These are phyloP conservation scores for Metarhizium anisopliae DNA, from an alignment of 2,329 filamentous ascomycete species.

Conservation along the genomic window DNA sequence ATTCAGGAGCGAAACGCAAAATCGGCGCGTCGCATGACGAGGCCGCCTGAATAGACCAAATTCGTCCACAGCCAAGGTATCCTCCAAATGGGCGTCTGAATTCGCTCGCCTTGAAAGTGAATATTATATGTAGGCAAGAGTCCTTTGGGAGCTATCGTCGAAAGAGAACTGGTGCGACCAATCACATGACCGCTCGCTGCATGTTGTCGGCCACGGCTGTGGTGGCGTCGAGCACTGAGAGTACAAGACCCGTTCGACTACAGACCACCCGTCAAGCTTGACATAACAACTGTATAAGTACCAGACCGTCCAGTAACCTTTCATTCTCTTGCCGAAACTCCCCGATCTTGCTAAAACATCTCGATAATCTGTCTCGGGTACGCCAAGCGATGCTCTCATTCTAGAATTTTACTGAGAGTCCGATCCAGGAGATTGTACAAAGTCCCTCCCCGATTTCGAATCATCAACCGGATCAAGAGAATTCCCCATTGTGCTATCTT, in stretches of 20 bases:
- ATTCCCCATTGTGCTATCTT: no score
- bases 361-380: no score
- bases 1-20: background rate
- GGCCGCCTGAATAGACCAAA: background rate
- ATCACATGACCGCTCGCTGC: background rate
- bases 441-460: no score
- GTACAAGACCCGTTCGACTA: no score
- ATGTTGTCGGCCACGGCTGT: background rate
- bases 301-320: no score
- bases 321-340: background rate
- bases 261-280: no score
- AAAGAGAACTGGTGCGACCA: background rate
- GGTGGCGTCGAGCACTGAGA: no score
- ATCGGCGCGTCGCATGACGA: background rate
- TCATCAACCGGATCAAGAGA: no score
- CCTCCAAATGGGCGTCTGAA: background rate
- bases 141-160: background rate
- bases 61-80: background rate
- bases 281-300: no score
- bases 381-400: no score
- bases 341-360: background rate
- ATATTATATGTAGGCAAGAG: background rate
- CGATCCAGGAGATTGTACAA: no score
- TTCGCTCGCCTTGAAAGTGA: background rate
- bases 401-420: no score